A percentile compares a stretch with the other conserved stretches of the same genome.
Evolutionary conservation across 2,329 filamentous ascomycete species (phyloP).

Genomic region (Rhynchosporium agropyri): DNA sequence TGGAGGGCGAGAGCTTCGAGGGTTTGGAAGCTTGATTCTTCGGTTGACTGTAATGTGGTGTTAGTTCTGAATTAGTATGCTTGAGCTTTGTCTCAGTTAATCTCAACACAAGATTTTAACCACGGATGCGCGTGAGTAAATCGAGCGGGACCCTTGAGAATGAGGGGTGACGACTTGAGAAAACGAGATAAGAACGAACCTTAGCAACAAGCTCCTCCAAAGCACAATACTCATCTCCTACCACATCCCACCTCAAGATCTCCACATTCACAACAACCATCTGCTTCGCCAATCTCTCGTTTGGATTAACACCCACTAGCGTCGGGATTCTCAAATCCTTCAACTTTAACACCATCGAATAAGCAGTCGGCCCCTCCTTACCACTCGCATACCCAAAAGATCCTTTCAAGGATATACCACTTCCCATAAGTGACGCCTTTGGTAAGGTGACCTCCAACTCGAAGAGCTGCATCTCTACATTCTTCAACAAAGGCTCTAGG

Average conservation of each 20-base stretch:
- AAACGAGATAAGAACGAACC: slow-evolving; percentile 47
- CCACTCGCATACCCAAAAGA: slow-evolving; percentile 44
- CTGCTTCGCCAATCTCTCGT: slow-evolving; percentile 70
- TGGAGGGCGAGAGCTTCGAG: slow-evolving; percentile 61
- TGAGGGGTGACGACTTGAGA: background rate
- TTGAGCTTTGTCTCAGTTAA: too few species aligned
- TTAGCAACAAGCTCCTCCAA: slow-evolving; percentile 64
- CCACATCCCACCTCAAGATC: slow-evolving; percentile 52
- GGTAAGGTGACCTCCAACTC: slow-evolving; percentile 60
- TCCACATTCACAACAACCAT: slow-evolving; percentile 65
- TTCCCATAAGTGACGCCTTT: slow-evolving; percentile 70
- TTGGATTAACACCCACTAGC: slow-evolving; percentile 71
- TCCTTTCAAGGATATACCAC: slow-evolving; percentile 54
- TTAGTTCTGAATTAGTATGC: too few species aligned
- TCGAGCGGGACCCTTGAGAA: too few species aligned
- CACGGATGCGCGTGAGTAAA: too few species aligned
- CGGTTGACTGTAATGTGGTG: slow-evolving; percentile 50
- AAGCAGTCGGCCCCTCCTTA: slow-evolving; percentile 28
- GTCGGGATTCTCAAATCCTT: slow-evolving; percentile 64
- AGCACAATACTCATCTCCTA: slow-evolving; percentile 54
- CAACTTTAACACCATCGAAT: slow-evolving; percentile 46
- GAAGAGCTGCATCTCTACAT: slow-evolving; percentile 48
- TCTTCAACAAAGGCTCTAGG: slow-evolving; percentile 41
- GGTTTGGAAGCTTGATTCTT: slow-evolving; percentile 61
- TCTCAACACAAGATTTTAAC: too few species aligned